Percentiles rank a stretch among this genome's conserved stretches.
Evolutionary conservation across 225 moss, liverwort and hornwort genomes (phyloP).

Genomic region (Takakia lepidozioides): DNA sequence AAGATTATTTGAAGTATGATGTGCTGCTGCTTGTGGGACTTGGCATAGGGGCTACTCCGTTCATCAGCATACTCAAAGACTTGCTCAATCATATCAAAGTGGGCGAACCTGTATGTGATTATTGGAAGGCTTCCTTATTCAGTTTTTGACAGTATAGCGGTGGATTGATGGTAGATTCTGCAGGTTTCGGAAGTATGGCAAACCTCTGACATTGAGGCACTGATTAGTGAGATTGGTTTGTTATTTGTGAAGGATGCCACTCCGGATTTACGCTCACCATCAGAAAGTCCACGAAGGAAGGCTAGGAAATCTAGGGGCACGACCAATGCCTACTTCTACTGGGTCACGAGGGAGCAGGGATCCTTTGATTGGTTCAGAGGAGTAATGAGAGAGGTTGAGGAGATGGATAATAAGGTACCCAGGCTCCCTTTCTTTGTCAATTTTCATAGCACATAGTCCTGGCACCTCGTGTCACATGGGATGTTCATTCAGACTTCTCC

Average conservation of each 20-base stretch:
- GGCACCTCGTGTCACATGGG: too few species aligned
- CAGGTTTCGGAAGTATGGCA: too few species aligned
- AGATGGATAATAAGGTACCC: conserved; percentile 71
- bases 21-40: conserved; percentile 86
- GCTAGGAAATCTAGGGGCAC: conserved; percentile 29
- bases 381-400: conserved; percentile 87
- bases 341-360: conserved; percentile 95
- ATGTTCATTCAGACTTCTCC: too few species aligned
- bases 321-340: conserved; percentile 88
- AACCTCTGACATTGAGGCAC: too few species aligned
- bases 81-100: conserved; percentile 63
- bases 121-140: too few species aligned
- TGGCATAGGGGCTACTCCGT: conserved; percentile 95
- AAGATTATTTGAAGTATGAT: conserved; percentile 87
- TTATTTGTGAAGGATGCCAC: too few species aligned
- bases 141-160: too few species aligned
- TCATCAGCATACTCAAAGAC: conserved; percentile 92
- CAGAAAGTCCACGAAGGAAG: conserved; percentile 31
- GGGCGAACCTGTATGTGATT: conserved; percentile 10
- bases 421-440: too few species aligned
- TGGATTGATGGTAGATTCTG: too few species aligned
- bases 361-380: conserved; percentile 98
- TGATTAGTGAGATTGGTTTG: too few species aligned
- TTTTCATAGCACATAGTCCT: too few species aligned
- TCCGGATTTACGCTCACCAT: too few species aligned